Conservation (phyloP, 2,329 filamentous ascomycete species). For the Neopestalotiopsis sp. region DNA sequence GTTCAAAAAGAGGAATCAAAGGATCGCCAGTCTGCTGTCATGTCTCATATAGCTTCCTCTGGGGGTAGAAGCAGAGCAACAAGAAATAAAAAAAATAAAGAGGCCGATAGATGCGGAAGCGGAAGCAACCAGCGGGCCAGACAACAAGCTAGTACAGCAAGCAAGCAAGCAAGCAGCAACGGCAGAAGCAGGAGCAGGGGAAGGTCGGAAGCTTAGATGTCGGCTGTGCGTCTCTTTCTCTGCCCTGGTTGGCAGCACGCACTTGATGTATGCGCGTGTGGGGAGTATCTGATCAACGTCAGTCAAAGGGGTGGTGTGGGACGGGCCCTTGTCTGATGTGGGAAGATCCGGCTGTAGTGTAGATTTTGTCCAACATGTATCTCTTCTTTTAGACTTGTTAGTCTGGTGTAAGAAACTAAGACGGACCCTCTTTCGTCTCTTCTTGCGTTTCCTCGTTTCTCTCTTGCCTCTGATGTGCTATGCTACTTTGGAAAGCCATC, state of each 20-base stretch:
- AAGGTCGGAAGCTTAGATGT: not conserved
- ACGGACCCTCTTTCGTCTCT: not conserved
- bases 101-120: not conserved
- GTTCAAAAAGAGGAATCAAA: not conserved
- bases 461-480: not conserved
- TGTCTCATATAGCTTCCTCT: slow-evolving; percentile 13
- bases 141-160: not conserved
- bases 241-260: slow-evolving; percentile 1
- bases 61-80: not conserved
- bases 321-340: slow-evolving; percentile 8
- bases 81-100: not conserved
- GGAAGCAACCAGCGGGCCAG: not conserved
- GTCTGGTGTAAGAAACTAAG: not conserved
- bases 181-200: slow-evolving; percentile 2
- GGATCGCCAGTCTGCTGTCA: slow-evolving; percentile 18
- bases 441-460: not conserved
- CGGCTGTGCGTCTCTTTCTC: slow-evolving; percentile 5
- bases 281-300: slow-evolving; percentile 4
- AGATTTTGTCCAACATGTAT: slow-evolving; percentile 10
- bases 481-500: not conserved
- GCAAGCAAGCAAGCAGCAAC: not conserved
- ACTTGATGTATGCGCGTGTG: not conserved
- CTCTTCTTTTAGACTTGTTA: slow-evolving; percentile 1
- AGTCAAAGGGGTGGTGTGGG: not conserved
- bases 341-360: slow-evolving; percentile 8